Conservation (phyloP, 441 rosid genomes). For the Adansonia grandidieri region DNA sequence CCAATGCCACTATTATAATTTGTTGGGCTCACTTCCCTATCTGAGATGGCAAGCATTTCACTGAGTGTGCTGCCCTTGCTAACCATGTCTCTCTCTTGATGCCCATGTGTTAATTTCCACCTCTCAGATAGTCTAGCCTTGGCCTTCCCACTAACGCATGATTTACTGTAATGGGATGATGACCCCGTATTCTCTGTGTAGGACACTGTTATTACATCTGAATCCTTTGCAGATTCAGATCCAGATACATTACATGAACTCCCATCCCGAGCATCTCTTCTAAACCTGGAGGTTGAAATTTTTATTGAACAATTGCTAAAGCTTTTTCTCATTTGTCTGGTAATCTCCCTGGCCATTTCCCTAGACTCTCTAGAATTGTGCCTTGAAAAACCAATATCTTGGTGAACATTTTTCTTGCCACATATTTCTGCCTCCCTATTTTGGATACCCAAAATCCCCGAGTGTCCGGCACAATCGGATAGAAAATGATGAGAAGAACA, state of each 20-base stretch:
- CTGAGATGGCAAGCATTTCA: conserved; percentile 92
- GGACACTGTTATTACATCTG: conserved; percentile 48
- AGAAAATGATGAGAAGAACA: conserved; percentile 53
- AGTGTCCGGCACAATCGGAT: conserved; percentile 45
- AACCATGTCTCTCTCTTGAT: conserved; percentile 54
- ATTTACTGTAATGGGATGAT: conserved; percentile 56
- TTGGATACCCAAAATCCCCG: conserved; percentile 45
- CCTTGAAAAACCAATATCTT: conserved; percentile 50
- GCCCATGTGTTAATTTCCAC: conserved; percentile 83
- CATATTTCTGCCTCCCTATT: conserved; percentile 38
- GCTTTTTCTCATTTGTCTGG: conserved; percentile 64
- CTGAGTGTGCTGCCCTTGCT: conserved; percentile 77
- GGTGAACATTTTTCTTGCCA: conserved; percentile 49
- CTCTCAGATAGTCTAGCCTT: conserved; percentile 92
- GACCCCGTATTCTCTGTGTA: conserved; percentile 49
- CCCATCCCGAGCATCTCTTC: conserved; percentile 82
- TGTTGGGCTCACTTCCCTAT: conserved; percentile 51
- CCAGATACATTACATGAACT: conserved; percentile 72
- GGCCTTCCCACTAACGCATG: conserved; percentile 85
- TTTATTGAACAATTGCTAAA: conserved; percentile 45
- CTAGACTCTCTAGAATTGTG: conserved; percentile 66
- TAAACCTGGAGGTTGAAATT: conserved; percentile 51
- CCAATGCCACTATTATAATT: conserved; percentile 41
- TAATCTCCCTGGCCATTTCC: conserved; percentile 65
- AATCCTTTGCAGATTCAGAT: conserved; percentile 74